phyloP scores from a whole-genome alignment of 1,139 yeast species.

The Taphrina flavorubra region DNA sequence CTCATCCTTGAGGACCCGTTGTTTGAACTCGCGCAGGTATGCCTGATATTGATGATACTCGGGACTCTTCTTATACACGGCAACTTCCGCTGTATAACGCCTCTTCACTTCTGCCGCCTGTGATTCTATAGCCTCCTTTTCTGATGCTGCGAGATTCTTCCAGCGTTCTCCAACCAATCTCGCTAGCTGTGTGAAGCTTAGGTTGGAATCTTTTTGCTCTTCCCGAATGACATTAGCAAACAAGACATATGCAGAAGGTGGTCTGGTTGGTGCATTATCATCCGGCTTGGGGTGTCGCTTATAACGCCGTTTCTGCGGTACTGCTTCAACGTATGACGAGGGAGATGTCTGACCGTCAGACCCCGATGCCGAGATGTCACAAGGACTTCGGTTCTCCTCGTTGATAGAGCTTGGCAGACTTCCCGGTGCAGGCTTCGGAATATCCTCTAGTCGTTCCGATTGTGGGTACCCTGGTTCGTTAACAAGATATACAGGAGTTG shows the following conservation, averaged over 20 bases:
- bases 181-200: constrained; percentile 37
- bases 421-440: background rate
- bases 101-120: constrained; percentile 30
- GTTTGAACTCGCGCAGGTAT: constrained; percentile 40
- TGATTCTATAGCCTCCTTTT: constrained; percentile 30
- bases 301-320: constrained; percentile 20
- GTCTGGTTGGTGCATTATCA: constrained; percentile 38
- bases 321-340: background rate
- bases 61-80: constrained; percentile 21
- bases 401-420: constrained; percentile 1
- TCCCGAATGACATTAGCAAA: constrained; percentile 40
- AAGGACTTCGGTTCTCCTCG: background rate
- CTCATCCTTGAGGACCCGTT: constrained; percentile 31
- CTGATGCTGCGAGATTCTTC: constrained; percentile 27
- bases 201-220: constrained; percentile 22
- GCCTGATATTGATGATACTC: constrained; percentile 37
- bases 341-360: constrained; percentile 11
- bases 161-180: constrained; percentile 38
- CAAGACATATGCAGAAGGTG: constrained; percentile 38
- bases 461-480: background rate
- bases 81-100: constrained; percentile 18
- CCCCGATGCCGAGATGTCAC: constrained; percentile 8
- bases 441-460: constrained; percentile 8
- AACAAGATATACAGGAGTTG: background rate
- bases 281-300: constrained; percentile 39